Evolutionary conservation across 345 rosid species (phyloP).

Genomic region (Citrus unshiu): DNA sequence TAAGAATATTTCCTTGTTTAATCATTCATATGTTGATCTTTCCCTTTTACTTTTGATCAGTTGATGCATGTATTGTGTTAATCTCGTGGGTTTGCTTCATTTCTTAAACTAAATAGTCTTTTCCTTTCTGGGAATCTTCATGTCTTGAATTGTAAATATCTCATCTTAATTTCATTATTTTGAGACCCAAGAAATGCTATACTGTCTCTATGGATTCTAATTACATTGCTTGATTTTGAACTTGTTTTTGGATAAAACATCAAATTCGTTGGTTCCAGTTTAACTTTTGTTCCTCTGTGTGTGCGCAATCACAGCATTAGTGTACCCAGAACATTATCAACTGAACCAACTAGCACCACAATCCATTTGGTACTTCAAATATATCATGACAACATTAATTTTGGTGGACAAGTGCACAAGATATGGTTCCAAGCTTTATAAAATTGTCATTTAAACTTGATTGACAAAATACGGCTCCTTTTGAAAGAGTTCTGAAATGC

Average conservation of each 20-base stretch:
- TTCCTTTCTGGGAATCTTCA: not conserved
- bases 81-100: not conserved
- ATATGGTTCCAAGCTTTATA: not conserved
- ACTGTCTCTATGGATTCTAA: not conserved
- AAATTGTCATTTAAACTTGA: not conserved
- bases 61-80: too few relatives aligned
- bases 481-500: too few relatives aligned
- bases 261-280: too few relatives aligned
- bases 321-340: too few relatives aligned
- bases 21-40: too few relatives aligned
- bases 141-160: not conserved
- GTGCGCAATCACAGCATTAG: too few relatives aligned
- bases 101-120: not conserved
- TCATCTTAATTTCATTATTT: not conserved
- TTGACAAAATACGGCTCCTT: not conserved
- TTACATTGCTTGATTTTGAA: not conserved
- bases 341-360: too few relatives aligned
- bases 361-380: not conserved
- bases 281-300: too few relatives aligned
- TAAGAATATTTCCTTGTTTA: too few relatives aligned
- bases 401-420: not conserved
- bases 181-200: not conserved
- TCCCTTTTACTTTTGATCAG: too few relatives aligned
- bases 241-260: not conserved
- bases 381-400: not conserved